Evolutionary conservation across 345 rosid species (phyloP), one percentile per base, ranked within the genome.

Genomic region (Aquilaria yunnanensis): DNA sequence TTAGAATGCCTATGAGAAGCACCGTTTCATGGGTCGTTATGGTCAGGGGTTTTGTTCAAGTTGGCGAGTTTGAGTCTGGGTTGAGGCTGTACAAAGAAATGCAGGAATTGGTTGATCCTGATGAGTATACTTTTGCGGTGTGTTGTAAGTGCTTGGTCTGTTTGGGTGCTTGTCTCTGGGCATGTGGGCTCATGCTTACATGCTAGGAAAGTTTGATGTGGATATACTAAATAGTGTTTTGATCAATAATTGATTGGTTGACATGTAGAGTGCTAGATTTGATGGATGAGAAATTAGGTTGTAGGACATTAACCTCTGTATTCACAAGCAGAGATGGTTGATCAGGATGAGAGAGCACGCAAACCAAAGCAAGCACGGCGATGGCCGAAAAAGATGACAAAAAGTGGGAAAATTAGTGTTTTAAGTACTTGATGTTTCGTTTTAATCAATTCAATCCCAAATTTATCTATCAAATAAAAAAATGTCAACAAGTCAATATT

Each of bases 1-100:
- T 76, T 31, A 70, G 78, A 68, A 86, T 86, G 90, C 73, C 74
- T 11, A 78, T 75, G 13, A 82, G 89, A 74, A 92, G 83, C 61
- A 46, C 83, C 68, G 96, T 92, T 60, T 85, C 96, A 0, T 86
- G 92, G 95, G 88, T 86, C 68, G 81, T 78, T 9, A 73, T 86
- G 81, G 75, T 92, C 63, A 90, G 86, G 70, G 90, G 82, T 29
- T 56, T 83, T 61, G 96, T 89, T 71, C 83, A 62, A 66, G 68
- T 53, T 37, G 92, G 90, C 8, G 85, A 86, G 72, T 85, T 74
- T 62, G 77, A 69, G 31, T 59, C 66, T 49, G 88, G 89, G 12
- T 70, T 92, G 60, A 62, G 73, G 32, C 34, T 81, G 57, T 85
- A 89, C 70, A 67, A 71, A 67, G 56, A 73, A 69, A 75, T 87